Evolutionary conservation across 176 grass and related monocot genomes (phyloP).

Genomic region (Aegilops tauschii): DNA sequence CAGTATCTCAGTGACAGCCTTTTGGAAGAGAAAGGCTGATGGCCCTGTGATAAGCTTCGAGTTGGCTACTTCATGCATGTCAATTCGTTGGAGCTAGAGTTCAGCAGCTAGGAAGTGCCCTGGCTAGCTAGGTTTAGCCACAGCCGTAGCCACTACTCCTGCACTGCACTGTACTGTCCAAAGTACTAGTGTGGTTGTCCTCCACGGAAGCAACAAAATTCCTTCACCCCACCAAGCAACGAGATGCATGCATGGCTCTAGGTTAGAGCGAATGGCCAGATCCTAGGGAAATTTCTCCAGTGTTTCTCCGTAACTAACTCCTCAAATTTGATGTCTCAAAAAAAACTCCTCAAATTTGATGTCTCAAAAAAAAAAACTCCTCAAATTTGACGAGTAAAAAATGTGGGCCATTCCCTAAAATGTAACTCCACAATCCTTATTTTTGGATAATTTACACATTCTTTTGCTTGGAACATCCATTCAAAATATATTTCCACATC

Average conservation of each 20-base stretch:
- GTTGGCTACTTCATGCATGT: constrained; percentile 62
- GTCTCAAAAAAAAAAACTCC: not conserved
- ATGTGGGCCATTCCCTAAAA: no score
- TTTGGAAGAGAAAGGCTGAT: constrained; percentile 25
- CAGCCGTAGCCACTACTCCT: constrained; percentile 4
- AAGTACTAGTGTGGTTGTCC: constrained; percentile 15
- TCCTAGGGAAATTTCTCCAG: not conserved
- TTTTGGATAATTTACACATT: no score
- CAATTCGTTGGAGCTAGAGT: constrained; percentile 30
- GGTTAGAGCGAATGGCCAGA: not conserved
- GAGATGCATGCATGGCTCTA: not conserved
- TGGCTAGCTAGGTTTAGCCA: not conserved
- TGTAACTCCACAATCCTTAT: no score
- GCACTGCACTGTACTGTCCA: not conserved
- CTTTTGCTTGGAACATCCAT: no score
- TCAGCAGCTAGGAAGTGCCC: constrained; percentile 2
- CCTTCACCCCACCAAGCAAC: not conserved
- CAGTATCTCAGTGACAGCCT: not conserved
- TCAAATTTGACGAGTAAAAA: not conserved
- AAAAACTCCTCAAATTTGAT: not conserved
- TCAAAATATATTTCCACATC: no score
- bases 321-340: not conserved
- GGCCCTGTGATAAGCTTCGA: constrained; percentile 22
- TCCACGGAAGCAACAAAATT: constrained; percentile 4
- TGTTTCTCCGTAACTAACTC: not conserved